Evolutionary conservation across 495 filamentous ascomycete genomes (phyloP).

Genomic region (Hypoxylon rickii): DNA sequence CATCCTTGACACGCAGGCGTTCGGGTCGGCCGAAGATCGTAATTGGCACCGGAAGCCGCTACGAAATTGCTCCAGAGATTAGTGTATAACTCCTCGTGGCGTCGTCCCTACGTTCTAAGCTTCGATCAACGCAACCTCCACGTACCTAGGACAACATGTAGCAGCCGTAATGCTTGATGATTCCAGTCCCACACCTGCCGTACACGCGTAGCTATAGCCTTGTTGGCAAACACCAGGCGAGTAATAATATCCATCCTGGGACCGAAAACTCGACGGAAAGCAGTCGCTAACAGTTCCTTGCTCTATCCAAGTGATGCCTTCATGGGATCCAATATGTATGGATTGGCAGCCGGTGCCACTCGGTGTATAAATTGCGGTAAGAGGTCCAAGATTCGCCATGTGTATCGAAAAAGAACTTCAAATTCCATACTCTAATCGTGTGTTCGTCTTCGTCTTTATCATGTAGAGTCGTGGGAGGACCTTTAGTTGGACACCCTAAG

Average conservation of each 20-base stretch:
- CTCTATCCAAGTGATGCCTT: neutral
- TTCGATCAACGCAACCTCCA: no score
- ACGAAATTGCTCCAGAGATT: no score
- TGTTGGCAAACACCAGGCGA: neutral
- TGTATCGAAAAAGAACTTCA: neutral
- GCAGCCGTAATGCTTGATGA: neutral
- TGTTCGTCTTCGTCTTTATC: no score
- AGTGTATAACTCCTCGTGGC: no score
- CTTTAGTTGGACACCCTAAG: no score
- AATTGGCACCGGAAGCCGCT: neutral
- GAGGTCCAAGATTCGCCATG: neutral
- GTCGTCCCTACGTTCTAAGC: no score
- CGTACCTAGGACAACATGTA: conserved; percentile 1
- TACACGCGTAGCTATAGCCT: neutral
- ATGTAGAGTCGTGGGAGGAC: no score
- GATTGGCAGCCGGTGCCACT: conserved; percentile 1
- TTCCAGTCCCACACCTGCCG: neutral
- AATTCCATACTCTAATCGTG: no score
- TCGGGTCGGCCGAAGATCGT: neutral
- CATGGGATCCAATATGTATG: neutral
- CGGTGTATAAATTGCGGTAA: neutral
- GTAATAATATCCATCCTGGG: neutral
- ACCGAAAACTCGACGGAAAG: neutral
- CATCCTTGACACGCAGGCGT: neutral
- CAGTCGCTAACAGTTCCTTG: neutral